Base-by-base conservation (phyloP, 768 basidiomycete genomes). In the Leccinum broughii region DNA sequence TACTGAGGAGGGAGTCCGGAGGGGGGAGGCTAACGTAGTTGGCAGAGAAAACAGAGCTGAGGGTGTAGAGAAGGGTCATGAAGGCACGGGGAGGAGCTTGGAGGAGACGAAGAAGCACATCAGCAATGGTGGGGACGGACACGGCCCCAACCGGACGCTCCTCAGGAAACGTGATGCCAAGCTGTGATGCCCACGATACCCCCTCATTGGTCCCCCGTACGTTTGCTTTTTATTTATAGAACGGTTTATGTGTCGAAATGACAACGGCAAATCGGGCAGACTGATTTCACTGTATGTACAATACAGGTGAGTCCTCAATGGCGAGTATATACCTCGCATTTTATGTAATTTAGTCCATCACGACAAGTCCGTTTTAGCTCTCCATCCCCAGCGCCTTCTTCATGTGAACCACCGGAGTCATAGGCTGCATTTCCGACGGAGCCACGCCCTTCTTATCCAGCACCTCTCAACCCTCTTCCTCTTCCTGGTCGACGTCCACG, bases 101-200 rank as follows among this genome's bases (percentile, higher is more conserved):
- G 61, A 69, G 7, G 59, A 64, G 48, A 55, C 52, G 65, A 53
- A 41, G 51, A 63, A 61, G 28, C 4, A 32, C 44, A 34, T 35
- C 14, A 28, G 17, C 11, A 61, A 64, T 41, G 48, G 41, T 10
- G 64, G 54, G 20, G 59, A 67, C 58, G 54, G 34, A 1, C 53
- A 64, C 20, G 30, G 57, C 24, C 55, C 58, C 13, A 60, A 71
- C 41, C 57, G 63, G 37, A 24, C 56, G 15, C n/a, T 49, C 2
- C 17, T 7, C 5, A 61, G 13, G 56, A 72, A 68, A 55, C 62
- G 54, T 11, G 57, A 61, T 17, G 62, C 71, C 7, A 73, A 73
- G 50, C 52, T 73, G 9, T 73, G 59, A 73, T 30, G n/a, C 41
- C 4, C 6, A 49, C 17, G 9, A 63, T 66, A 67, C 56, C 61